Conservation (phyloP, 164 flowering plant species). For the Nymphaea colorata region DNA sequence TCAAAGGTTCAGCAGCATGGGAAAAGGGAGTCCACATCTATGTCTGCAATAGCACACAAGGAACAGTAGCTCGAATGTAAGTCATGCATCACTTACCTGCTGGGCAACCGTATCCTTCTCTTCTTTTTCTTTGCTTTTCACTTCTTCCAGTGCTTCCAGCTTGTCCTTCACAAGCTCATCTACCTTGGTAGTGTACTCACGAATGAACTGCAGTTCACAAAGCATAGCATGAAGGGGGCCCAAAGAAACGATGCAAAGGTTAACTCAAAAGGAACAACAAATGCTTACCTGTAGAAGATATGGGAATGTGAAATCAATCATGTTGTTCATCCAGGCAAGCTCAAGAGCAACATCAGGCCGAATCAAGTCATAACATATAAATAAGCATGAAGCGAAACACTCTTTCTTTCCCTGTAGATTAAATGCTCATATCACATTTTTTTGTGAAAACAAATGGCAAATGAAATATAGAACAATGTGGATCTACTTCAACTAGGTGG, state of each 20-base stretch:
- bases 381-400: slow-evolving; percentile 93
- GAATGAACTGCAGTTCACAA: slow-evolving; percentile 40
- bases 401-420: slow-evolving; percentile 85
- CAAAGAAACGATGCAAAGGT: too few species aligned
- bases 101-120: slow-evolving; percentile 90
- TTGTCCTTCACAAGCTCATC: slow-evolving; percentile 93
- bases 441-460: neutral
- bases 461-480: neutral
- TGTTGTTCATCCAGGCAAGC: slow-evolving; percentile 95
- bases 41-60: too few species aligned
- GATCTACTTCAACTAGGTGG: neutral
- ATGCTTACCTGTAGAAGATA: slow-evolving; percentile 78
- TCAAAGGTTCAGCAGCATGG: too few species aligned
- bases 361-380: slow-evolving; percentile 85
- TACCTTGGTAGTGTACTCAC: slow-evolving; percentile 89
- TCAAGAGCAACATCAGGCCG: slow-evolving; percentile 92
- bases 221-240: too few species aligned
- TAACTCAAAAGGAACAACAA: neutral
- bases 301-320: slow-evolving; percentile 94
- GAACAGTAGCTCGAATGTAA: too few species aligned
- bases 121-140: slow-evolving; percentile 78
- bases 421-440: neutral
- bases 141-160: slow-evolving; percentile 66
- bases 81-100: slow-evolving; percentile 43
- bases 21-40: too few species aligned